Conservation (phyloP, 768 basidiomycete species). For the Russula ochroleuca region DNA sequence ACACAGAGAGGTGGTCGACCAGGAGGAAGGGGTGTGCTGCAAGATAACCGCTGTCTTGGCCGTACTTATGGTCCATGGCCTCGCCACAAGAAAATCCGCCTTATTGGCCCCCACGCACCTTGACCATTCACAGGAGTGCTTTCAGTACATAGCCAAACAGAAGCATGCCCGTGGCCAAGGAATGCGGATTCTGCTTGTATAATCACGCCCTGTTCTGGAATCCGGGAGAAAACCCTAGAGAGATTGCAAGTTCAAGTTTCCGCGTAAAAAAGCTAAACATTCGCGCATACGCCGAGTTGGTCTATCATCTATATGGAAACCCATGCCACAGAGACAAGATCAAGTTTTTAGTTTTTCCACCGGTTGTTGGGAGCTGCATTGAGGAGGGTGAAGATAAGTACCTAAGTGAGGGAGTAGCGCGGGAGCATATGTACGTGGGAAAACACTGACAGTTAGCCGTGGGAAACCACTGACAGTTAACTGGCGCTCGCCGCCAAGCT, state of each 20-base stretch:
- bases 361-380: too few species aligned
- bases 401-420: too few species aligned
- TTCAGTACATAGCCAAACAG: conserved; percentile 13
- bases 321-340: too few species aligned
- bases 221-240: neutral
- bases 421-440: too few species aligned
- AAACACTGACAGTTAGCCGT: too few species aligned
- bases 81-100: conserved; percentile 9
- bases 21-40: neutral
- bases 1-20: conserved; percentile 20
- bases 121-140: neutral
- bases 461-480: too few species aligned
- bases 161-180: conserved; percentile 11
- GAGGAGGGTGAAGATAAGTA: too few species aligned
- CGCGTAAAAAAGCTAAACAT: neutral
- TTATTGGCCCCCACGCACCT: too few species aligned
- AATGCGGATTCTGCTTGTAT: conserved; percentile 11
- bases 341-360: too few species aligned
- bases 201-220: neutral
- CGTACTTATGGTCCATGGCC: conserved; percentile 21
- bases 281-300: too few species aligned
- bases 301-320: too few species aligned
- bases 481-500: too few species aligned
- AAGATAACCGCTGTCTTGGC: neutral
- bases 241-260: neutral